Percentiles rank a stretch among this genome's conserved stretches.
These are phyloP conservation scores for Tardiomyces digboiensis DNA, from an alignment of 1,139 yeast species.

Conservation along the genomic window DNA sequence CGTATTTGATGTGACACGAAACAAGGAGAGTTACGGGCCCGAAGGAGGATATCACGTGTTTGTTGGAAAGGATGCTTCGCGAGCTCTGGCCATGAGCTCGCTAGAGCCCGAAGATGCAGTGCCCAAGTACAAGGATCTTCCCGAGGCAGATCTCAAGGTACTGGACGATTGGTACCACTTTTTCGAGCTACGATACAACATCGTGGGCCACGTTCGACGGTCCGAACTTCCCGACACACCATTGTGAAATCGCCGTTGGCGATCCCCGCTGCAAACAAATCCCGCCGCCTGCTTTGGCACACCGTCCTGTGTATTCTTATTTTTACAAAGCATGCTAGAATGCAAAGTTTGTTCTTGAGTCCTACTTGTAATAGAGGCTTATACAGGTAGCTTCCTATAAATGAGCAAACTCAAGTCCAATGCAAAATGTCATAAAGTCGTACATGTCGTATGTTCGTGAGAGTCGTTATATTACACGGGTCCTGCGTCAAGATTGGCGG, in stretches of 20 bases:
- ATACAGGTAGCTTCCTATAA: too few relatives aligned
- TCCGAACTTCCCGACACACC: not conserved
- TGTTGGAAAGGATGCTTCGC: conserved; percentile 69
- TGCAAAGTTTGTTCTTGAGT: too few relatives aligned
- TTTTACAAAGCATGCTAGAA: too few relatives aligned
- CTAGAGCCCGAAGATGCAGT: conserved; percentile 49
- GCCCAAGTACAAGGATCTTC: conserved; percentile 49
- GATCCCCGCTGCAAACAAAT: too few relatives aligned
- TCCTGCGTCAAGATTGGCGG: not conserved
- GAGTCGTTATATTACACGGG: too few relatives aligned
- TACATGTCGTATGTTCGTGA: too few relatives aligned
- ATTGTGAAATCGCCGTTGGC: too few relatives aligned
- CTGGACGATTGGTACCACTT: conserved; percentile 83
- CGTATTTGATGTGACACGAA: conserved; percentile 67
- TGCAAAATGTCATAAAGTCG: too few relatives aligned
- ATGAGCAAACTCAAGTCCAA: too few relatives aligned
- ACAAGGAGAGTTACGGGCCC: conserved; percentile 60
- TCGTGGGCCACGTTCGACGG: conserved; percentile 21
- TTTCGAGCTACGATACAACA: conserved; percentile 63
- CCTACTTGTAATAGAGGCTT: too few relatives aligned
- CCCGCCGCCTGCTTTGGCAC: too few relatives aligned
- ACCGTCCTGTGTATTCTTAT: too few relatives aligned
- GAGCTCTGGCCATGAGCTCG: conserved; percentile 54
- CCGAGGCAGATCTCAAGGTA: conserved; percentile 51
- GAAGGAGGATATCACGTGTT: conserved; percentile 65